Evolutionary conservation across 1,139 yeast species (phyloP).

Genomic region (Debaryomycetaceae sp.): DNA sequence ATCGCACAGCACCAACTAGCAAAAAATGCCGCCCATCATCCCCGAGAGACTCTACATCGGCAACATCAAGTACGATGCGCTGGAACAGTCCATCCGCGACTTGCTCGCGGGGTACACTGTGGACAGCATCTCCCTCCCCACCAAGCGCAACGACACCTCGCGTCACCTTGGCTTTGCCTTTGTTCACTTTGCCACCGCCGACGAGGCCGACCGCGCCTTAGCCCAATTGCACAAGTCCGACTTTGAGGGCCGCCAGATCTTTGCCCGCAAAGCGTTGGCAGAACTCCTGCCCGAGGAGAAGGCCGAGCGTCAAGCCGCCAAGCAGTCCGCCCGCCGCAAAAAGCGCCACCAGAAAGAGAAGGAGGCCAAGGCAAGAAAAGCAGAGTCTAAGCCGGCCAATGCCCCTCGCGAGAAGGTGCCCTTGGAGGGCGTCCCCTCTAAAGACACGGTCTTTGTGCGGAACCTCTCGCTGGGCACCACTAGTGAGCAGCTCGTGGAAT

Average conservation of each 20-base stretch:
- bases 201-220: slow-evolving; percentile 39
- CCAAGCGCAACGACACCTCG: slow-evolving; percentile 20
- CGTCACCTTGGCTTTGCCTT: slow-evolving; percentile 45
- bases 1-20: slow-evolving; percentile 11
- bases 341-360: slow-evolving; percentile 17
- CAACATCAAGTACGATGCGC: slow-evolving; percentile 44
- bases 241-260: slow-evolving; percentile 37
- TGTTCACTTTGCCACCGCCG: slow-evolving; percentile 34
- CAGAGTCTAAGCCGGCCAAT: slow-evolving; percentile 3
- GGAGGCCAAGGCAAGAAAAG: slow-evolving; percentile 10
- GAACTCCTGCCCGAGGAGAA: slow-evolving; percentile 41
- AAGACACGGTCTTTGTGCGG: slow-evolving; percentile 46
- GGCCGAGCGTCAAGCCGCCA: slow-evolving; percentile 18
- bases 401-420: slow-evolving; percentile 3
- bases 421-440: slow-evolving; percentile 41
- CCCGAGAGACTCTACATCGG: slow-evolving; percentile 37
- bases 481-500: slow-evolving; percentile 29
- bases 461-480: slow-evolving; percentile 43
- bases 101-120: slow-evolving; percentile 32
- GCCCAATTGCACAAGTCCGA: slow-evolving; percentile 31
- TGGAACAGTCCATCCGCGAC: slow-evolving; percentile 40
- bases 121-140: slow-evolving; percentile 32
- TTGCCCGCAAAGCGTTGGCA: slow-evolving; percentile 41
- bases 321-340: slow-evolving; percentile 26
- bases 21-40: slow-evolving; percentile 21